Conservation (phyloP, 192 early-diverging fungal species). For the Glomus cerebriforme region DNA sequence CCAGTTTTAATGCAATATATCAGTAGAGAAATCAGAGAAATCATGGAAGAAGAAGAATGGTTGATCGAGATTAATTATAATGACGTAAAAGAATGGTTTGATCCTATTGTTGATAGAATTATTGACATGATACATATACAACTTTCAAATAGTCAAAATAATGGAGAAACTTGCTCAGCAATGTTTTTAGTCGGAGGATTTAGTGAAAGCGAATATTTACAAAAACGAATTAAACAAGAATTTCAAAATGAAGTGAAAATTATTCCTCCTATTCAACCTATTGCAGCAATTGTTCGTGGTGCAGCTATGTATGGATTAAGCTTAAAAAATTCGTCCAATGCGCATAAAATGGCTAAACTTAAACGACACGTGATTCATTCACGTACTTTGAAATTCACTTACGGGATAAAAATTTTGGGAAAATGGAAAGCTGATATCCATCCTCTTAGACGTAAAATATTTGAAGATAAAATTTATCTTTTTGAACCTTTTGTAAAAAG, state of each 20-base stretch:
- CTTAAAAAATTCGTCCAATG: neutral
- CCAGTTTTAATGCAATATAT: neutral
- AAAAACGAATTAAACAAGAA: neutral
- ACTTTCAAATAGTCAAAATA: neutral
- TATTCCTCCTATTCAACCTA: neutral
- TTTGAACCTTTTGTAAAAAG: neutral
- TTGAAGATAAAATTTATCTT: neutral
- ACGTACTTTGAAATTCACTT: neutral
- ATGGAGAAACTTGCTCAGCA: neutral
- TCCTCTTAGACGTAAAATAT: neutral
- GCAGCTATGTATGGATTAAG: neutral
- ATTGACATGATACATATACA: neutral
- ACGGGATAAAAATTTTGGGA: neutral
- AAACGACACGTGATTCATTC: neutral
- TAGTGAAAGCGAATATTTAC: neutral
- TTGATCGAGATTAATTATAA: constrained; percentile 47
- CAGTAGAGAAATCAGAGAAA: constrained; percentile 24
- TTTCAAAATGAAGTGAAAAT: neutral
- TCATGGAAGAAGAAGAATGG: constrained; percentile 48
- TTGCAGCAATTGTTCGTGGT: neutral
- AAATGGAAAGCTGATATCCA: neutral
- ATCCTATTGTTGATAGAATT: neutral
- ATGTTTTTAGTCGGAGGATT: neutral
- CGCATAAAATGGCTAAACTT: neutral
- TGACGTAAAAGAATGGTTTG: neutral